These are phyloP conservation scores for Xylaria digitata DNA, from an alignment of 2,329 filamentous ascomycete species.

Conservation along the genomic window DNA sequence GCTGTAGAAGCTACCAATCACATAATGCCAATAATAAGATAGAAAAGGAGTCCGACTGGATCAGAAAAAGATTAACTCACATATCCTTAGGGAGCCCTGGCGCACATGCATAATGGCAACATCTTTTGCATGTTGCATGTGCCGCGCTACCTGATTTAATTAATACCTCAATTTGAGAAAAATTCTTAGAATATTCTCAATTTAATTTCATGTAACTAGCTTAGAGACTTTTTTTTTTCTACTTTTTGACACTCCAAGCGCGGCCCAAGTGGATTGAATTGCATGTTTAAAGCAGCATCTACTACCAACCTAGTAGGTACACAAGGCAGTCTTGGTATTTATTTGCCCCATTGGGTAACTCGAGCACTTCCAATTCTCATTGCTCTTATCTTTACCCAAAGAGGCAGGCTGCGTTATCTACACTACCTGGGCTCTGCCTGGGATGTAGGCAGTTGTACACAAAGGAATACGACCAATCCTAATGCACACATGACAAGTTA, in stretches of 20 bases:
- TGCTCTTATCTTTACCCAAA: constrained; percentile 26
- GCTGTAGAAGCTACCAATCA: constrained; percentile 10
- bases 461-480: constrained; percentile 28
- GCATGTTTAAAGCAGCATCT: constrained; percentile 21
- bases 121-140: constrained; percentile 20
- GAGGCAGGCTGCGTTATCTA: constrained; percentile 38
- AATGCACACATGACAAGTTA: constrained; percentile 29
- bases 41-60: background rate
- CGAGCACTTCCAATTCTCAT: background rate
- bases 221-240: no score
- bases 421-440: no score
- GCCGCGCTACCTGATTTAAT: no score
- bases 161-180: background rate
- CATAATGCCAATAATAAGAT: constrained; percentile 1
- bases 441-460: background rate
- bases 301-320: no score
- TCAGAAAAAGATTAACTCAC: background rate
- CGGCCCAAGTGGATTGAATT: constrained; percentile 6
- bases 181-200: no score
- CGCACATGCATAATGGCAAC: constrained; percentile 6
- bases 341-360: constrained; percentile 24
- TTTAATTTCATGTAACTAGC: no score
- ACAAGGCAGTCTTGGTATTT: no score
- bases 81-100: background rate
- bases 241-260: no score